phyloP scores from a whole-genome alignment of 306 rosid genomes.

The Sphenostylis stenocarpa region DNA sequence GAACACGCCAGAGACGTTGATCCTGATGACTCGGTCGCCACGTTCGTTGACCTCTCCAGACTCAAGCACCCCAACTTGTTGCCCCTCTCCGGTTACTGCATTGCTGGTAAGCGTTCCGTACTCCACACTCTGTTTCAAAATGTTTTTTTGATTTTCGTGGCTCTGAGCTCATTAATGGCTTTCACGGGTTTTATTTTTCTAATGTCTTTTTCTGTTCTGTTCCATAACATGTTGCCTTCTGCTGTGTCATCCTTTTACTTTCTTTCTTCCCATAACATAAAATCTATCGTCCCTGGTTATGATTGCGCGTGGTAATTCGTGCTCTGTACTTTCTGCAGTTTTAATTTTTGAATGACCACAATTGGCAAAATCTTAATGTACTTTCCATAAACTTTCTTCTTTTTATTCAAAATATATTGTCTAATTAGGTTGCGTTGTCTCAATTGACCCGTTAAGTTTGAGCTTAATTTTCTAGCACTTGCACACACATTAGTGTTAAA shows the following conservation, averaged over 20 bases:
- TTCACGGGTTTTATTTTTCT: slow-evolving; percentile 53
- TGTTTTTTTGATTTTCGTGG: background rate
- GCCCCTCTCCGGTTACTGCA: slow-evolving; percentile 92
- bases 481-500: background rate
- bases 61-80: slow-evolving; percentile 84
- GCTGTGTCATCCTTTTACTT: background rate
- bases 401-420: background rate
- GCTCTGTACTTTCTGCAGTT: slow-evolving; percentile 21
- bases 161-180: slow-evolving; percentile 29
- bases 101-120: slow-evolving; percentile 68
- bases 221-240: slow-evolving; percentile 18
- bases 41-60: slow-evolving; percentile 58
- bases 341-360: background rate
- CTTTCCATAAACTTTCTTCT: background rate
- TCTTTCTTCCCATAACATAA: slow-evolving; percentile 11
- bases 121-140: background rate
- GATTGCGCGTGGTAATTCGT: slow-evolving; percentile 33
- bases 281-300: slow-evolving; percentile 26
- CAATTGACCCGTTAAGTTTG: background rate
- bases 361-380: background rate
- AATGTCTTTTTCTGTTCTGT: slow-evolving; percentile 26
- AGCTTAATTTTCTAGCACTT: background rate
- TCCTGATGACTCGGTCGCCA: slow-evolving; percentile 50
- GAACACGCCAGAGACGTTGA: slow-evolving; percentile 66
- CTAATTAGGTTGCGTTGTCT: background rate